Evolutionary conservation across 495 filamentous ascomycete genomes (phyloP).

Genomic region (Neurospora tetraspora): DNA sequence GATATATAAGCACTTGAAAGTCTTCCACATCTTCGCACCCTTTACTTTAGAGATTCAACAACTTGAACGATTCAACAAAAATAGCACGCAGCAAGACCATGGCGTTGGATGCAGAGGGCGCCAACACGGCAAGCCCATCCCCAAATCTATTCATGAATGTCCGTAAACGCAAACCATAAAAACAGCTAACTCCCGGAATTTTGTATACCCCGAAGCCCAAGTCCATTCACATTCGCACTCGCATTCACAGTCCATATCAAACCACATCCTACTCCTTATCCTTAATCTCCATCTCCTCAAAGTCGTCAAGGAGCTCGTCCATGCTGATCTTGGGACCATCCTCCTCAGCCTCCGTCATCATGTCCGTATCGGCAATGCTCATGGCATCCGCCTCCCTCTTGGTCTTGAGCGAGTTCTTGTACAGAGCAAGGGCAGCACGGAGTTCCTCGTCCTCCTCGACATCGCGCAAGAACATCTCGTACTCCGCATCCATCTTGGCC

Average conservation of each 20-base stretch:
- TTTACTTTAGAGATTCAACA: too few species aligned
- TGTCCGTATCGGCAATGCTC: slow-evolving; percentile 56
- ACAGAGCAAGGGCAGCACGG: slow-evolving; percentile 70
- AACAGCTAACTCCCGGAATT: not conserved
- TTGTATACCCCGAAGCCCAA: not conserved
- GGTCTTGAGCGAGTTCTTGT: slow-evolving; percentile 50
- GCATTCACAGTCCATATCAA: not conserved
- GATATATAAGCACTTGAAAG: too few species aligned
- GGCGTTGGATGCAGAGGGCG: not conserved
- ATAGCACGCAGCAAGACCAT: not conserved
- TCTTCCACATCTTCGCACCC: too few species aligned
- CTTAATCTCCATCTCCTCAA: slow-evolving; percentile 67
- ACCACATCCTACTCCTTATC: slow-evolving; percentile 24
- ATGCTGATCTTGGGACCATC: slow-evolving; percentile 67
- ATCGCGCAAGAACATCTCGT: slow-evolving; percentile 93
- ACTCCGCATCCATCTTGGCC: slow-evolving; percentile 77
- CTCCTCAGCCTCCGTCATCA: slow-evolving; percentile 58
- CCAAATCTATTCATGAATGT: not conserved
- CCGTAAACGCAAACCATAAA: not conserved
- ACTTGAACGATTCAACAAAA: too few species aligned
- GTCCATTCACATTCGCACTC: not conserved
- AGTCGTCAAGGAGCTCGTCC: slow-evolving; percentile 81
- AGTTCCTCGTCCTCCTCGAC: slow-evolving; percentile 93
- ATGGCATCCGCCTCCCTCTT: slow-evolving; percentile 37
- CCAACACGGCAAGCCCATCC: not conserved